Evolutionary conservation across 2,329 filamentous ascomycete genomes (phyloP).

Genomic region (Sarocladium brachiariae): DNA sequence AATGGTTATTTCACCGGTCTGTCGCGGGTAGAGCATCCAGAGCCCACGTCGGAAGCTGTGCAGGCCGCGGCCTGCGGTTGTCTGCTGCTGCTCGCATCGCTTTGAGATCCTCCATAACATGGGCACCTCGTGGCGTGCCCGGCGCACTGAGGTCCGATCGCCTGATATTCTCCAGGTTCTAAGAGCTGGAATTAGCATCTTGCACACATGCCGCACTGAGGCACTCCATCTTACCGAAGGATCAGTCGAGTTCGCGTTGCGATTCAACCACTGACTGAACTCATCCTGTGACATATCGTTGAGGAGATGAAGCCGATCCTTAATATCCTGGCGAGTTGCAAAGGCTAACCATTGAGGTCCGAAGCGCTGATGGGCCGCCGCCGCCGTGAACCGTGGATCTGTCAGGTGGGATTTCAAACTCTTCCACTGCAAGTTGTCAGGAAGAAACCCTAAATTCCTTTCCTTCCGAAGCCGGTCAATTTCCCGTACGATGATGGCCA

Average conservation of each 20-base stretch:
- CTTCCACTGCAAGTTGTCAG: constrained; percentile 30
- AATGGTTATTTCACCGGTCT: not conserved
- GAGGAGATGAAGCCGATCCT: constrained; percentile 19
- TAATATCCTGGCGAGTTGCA: constrained; percentile 19
- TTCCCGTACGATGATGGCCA: constrained; percentile 15
- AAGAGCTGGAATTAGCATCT: constrained; percentile 10
- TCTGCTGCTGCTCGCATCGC: constrained; percentile 27
- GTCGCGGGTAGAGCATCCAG: not conserved
- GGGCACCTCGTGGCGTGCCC: constrained; percentile 3
- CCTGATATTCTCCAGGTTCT: constrained; percentile 27
- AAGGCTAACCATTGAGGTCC: constrained; percentile 22
- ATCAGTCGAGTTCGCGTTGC: not conserved
- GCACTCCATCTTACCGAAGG: not conserved
- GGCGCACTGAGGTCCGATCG: constrained; percentile 12
- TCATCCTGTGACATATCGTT: constrained; percentile 19
- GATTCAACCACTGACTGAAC: constrained; percentile 14
- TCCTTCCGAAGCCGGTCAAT: constrained; percentile 21
- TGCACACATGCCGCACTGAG: not conserved
- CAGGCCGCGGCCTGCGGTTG: constrained; percentile 18
- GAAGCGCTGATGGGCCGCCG: constrained; percentile 20
- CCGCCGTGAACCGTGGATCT: constrained; percentile 24
- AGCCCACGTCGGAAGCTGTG: not conserved
- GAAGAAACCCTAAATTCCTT: constrained; percentile 21
- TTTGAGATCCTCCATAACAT: constrained; percentile 22
- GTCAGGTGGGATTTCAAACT: constrained; percentile 20